phyloP scores from a whole-genome alignment of 176 grass and related monocot species.

The Oropetium thomaeum region DNA sequence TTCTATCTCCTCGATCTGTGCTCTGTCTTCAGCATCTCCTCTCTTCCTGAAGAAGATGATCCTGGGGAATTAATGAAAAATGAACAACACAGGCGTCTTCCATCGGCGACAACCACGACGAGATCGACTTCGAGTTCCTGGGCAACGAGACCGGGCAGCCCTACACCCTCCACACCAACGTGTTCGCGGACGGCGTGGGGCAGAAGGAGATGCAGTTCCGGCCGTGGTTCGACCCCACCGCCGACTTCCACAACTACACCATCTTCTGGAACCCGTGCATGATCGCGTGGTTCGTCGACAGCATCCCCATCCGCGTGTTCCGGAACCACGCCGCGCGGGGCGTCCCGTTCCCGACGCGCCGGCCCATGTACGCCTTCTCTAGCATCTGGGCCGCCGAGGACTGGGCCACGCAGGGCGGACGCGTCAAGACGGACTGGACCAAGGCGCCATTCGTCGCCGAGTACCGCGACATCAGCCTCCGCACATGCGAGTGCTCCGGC shows the following conservation, averaged over 20 bases:
- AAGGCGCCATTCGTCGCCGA: constrained; percentile 55
- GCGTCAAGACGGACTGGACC: constrained; percentile 58
- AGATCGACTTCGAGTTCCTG: constrained; percentile 90
- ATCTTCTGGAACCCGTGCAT: constrained; percentile 78
- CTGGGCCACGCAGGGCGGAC: constrained; percentile 66
- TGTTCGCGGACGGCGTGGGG: constrained; percentile 56
- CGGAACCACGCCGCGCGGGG: constrained; percentile 54
- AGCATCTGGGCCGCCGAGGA: constrained; percentile 72
- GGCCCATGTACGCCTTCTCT: constrained; percentile 53
- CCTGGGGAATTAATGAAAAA: constrained; percentile 14
- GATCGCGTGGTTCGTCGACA: constrained; percentile 71
- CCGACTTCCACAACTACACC: constrained; percentile 82
- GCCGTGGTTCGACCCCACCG: constrained; percentile 79
- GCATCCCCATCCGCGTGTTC: constrained; percentile 54
- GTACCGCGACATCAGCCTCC: constrained; percentile 37
- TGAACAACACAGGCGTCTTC: constrained; percentile 53
- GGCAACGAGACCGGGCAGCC: constrained; percentile 68
- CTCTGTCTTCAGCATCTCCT: too few species aligned
- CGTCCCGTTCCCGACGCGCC: constrained; percentile 46
- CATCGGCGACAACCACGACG: constrained; percentile 47
- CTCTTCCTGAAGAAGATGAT: too few species aligned
- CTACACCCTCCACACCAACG: constrained; percentile 93
- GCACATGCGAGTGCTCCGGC: constrained; percentile 35
- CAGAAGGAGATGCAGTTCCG: constrained; percentile 71
- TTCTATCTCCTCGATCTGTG: too few species aligned